Evolutionary conservation across 2,329 filamentous ascomycete genomes (phyloP), one percentile per base, ranked within the genome.

Genomic region (Aureobasidium melanogenum): DNA sequence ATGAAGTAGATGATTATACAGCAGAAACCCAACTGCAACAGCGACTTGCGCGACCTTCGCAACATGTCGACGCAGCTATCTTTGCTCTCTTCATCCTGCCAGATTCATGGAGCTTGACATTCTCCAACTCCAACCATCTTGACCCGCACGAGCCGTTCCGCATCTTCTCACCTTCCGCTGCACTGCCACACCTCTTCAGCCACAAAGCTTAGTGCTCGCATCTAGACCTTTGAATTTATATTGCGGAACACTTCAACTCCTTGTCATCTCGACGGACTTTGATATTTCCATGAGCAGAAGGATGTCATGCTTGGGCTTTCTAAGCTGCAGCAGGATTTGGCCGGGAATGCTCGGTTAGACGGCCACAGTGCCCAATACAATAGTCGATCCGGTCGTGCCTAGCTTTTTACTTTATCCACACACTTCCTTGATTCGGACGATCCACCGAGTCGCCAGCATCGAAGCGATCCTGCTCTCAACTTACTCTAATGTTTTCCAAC

Each of bases 21-120:
- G 65, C 77, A 76, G n/a, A 76, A 46, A 26, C 67, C 47, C 6
- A 76, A 61, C 46, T 78, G 71, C 30, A 70, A 63, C 24, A 75
- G 52, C 26, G 72, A 67, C 66, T 69, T 71, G 52, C 69, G 70
- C 12, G 73, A 70, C 54, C 65, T 72, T n/a, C 74, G 73, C 58
- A 70, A 69, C 75, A 77, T 74, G 52, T 56, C 52, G 38, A 17
- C 17, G 17, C 7, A 38, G 22, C 79, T 39, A 17, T 28, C 14
- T 41, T 54, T 54, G 24, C 36, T 22, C 5, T 54, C 36, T 14
- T n/a, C 22, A 41, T 44, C 6, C 26, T 32, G 34, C 15, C 36
- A n/a, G n/a, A n/a, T 28, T 26, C 12, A 22, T 30, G 34, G 12
- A 38, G 34, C 34, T 28, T 41, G 24, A 6, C 17, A 28, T 34